Percentiles rank a stretch among this genome's conserved stretches.
Conservation (phyloP, 805 yeast species). For the Candida mattraensis region DNA sequence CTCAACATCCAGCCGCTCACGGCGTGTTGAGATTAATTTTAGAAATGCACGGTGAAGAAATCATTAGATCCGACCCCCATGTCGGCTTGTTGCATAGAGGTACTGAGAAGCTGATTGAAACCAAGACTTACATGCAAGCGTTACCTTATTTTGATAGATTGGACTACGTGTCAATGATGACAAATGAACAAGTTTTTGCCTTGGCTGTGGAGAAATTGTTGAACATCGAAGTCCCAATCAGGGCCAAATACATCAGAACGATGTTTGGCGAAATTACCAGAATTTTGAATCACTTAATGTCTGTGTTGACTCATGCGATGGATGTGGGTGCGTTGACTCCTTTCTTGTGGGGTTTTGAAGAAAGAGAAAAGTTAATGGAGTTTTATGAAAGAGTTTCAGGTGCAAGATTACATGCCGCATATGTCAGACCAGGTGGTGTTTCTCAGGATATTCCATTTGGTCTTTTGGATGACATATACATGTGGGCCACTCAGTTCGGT, state of each 20-base stretch:
- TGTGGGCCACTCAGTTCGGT: slow-evolving; percentile 97
- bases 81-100: slow-evolving; percentile 87
- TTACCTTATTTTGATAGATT: slow-evolving; percentile 85
- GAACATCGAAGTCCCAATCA: slow-evolving; percentile 80
- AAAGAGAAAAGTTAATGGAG: slow-evolving; percentile 90
- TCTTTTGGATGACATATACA: slow-evolving; percentile 82
- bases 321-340: slow-evolving; percentile 95
- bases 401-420: slow-evolving; percentile 86
- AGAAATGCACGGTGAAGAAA: slow-evolving; percentile 87
- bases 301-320: slow-evolving; percentile 85
- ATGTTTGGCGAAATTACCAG: slow-evolving; percentile 86
- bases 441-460: slow-evolving; percentile 87
- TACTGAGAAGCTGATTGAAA: slow-evolving; percentile 83
- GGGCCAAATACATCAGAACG: slow-evolving; percentile 84
- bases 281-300: slow-evolving; percentile 81
- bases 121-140: slow-evolving; percentile 85
- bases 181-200: slow-evolving; percentile 82
- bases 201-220: slow-evolving; percentile 82
- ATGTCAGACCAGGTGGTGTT: slow-evolving; percentile 91
- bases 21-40: slow-evolving; percentile 85
- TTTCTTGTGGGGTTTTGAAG: slow-evolving; percentile 92
- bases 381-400: slow-evolving; percentile 89
- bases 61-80: slow-evolving; percentile 84
- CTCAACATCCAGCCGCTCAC: slow-evolving; percentile 95
- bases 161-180: slow-evolving; percentile 87